These are phyloP conservation scores for Paraconiothyrium brasiliense DNA, from an alignment of 2,329 filamentous ascomycete species.

Conservation along the genomic window DNA sequence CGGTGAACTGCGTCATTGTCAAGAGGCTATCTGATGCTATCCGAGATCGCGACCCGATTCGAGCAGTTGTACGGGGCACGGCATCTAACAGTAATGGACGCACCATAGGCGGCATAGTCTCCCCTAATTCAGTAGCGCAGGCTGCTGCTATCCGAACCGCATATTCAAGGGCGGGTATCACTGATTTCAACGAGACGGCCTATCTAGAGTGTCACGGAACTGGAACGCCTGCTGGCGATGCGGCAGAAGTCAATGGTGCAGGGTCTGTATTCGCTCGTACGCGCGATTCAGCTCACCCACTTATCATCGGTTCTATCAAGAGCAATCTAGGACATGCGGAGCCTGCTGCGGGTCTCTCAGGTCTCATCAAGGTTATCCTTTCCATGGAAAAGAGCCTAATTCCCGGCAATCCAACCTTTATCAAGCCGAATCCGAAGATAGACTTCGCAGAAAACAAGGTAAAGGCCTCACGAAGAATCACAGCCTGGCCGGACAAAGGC, in stretches of 20 bases:
- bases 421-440: slow-evolving; percentile 19
- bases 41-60: slow-evolving; percentile 40
- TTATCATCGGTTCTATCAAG: slow-evolving; percentile 20
- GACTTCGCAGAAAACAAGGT: too few relatives aligned
- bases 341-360: slow-evolving; percentile 45
- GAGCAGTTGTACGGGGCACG: slow-evolving; percentile 40
- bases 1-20: slow-evolving; percentile 35
- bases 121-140: slow-evolving; percentile 56
- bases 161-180: slow-evolving; percentile 47
- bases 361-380: slow-evolving; percentile 48
- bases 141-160: slow-evolving; percentile 31
- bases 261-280: slow-evolving; percentile 13
- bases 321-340: slow-evolving; percentile 55
- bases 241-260: slow-evolving; percentile 28
- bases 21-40: slow-evolving; percentile 43
- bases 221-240: slow-evolving; percentile 62
- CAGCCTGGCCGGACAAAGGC: too few relatives aligned
- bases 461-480: too few relatives aligned
- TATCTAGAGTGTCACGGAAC: slow-evolving; percentile 60
- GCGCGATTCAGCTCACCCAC: too few relatives aligned
- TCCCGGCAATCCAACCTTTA: slow-evolving; percentile 34
- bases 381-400: slow-evolving; percentile 48
- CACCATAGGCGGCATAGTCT: slow-evolving; percentile 17
- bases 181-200: slow-evolving; percentile 25
- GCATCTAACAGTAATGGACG: slow-evolving; percentile 23